Evolutionary conservation across 2,329 filamentous ascomycete species (phyloP).

Genomic region (Colletotrichum spaethianum): DNA sequence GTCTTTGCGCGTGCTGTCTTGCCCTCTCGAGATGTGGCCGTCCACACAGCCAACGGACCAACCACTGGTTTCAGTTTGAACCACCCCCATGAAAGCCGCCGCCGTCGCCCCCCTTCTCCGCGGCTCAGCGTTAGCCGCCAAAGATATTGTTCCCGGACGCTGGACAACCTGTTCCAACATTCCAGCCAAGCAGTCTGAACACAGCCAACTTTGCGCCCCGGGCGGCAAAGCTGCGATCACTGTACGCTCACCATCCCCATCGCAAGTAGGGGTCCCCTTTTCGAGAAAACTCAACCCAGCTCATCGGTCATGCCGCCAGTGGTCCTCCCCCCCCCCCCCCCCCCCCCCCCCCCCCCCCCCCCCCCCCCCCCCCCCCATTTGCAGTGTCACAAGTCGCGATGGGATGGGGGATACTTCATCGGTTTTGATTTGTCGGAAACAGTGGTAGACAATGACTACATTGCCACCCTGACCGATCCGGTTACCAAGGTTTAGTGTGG

Average conservation of each 20-base stretch:
- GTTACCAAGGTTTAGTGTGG: constrained; percentile 9
- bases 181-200: neutral
- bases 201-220: neutral
- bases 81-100: constrained; percentile 19
- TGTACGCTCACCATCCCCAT: neutral
- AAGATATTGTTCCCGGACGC: neutral
- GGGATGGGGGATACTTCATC: neutral
- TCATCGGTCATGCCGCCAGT: constrained; percentile 8
- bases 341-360: neutral
- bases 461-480: neutral
- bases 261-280: neutral
- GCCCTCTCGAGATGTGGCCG: constrained; percentile 9
- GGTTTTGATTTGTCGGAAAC: constrained; percentile 10
- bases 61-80: constrained; percentile 32
- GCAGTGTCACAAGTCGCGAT: neutral
- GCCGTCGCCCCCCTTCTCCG: constrained; percentile 8
- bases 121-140: constrained; percentile 32
- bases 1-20: constrained; percentile 5
- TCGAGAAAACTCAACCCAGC: neutral
- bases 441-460: neutral
- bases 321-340: neutral
- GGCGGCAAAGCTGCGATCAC: constrained; percentile 3
- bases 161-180: neutral
- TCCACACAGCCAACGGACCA: constrained; percentile 10
- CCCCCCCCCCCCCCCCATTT: neutral